phyloP scores from a whole-genome alignment of 495 filamentous ascomycete genomes.

The Trichoderma virens region DNA sequence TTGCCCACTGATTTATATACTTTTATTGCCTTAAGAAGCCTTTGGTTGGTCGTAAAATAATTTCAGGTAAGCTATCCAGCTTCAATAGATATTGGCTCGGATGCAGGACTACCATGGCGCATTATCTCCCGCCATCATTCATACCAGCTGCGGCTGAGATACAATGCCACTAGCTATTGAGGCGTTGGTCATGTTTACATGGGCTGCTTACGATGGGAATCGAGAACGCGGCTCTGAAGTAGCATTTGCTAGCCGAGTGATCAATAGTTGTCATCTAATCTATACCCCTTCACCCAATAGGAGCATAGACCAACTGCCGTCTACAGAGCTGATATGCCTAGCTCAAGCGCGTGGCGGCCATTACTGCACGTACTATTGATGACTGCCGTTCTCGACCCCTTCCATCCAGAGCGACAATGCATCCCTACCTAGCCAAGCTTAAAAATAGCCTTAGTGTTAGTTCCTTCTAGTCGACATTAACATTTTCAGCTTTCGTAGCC shows the following conservation, averaged over 20 bases:
- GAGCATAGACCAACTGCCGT: neutral
- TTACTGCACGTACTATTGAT: conserved; percentile 3
- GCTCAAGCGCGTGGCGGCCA: neutral
- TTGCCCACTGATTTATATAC: too few relatives aligned
- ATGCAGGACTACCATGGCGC: too few relatives aligned
- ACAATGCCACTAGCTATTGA: neutral
- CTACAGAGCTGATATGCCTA: neutral
- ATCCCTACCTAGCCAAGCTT: too few relatives aligned
- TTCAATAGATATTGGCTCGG: too few relatives aligned
- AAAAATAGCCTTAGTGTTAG: too few relatives aligned
- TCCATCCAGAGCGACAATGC: neutral
- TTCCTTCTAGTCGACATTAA: too few relatives aligned
- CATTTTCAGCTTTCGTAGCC: too few relatives aligned
- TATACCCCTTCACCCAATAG: neutral
- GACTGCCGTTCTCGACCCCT: neutral
- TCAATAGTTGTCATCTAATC: neutral
- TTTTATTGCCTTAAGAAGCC: too few relatives aligned
- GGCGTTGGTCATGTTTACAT: neutral
- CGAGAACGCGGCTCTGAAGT: neutral
- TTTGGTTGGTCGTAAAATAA: too few relatives aligned
- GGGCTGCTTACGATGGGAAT: neutral
- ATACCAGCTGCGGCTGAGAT: neutral
- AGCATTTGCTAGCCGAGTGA: neutral
- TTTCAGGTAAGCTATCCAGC: too few relatives aligned
- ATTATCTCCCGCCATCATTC: neutral